Evolutionary conservation across 192 early-diverging fungal genomes (phyloP).

Genomic region (Coemansia biformis): DNA sequence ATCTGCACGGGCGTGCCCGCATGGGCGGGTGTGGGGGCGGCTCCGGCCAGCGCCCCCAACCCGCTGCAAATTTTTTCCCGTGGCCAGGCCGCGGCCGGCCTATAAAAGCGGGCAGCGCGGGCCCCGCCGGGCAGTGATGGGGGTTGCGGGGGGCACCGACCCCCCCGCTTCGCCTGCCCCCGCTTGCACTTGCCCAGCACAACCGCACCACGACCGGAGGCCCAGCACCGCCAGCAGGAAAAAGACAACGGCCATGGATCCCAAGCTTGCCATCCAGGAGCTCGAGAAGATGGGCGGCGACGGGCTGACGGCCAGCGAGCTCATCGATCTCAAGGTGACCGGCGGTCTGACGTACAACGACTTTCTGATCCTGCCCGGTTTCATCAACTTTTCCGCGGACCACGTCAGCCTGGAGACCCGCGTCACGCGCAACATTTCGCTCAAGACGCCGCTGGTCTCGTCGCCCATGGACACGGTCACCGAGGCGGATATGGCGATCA

Average conservation of each 20-base stretch:
- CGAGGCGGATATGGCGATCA: constrained; percentile 96
- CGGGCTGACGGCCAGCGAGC: constrained; percentile 76
- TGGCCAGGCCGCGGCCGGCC: no score
- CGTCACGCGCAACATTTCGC: constrained; percentile 83
- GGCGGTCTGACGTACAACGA: constrained; percentile 99
- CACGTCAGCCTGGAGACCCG: constrained; percentile 72
- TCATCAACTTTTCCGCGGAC: constrained; percentile 86
- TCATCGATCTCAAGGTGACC: constrained; percentile 72
- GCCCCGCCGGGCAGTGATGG: no score
- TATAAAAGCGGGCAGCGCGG: no score
- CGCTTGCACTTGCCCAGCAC: no score
- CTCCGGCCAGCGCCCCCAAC: no score
- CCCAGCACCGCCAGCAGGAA: background rate
- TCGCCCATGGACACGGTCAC: constrained; percentile 99
- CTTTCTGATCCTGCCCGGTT: constrained; percentile 94
- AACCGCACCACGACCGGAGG: no score
- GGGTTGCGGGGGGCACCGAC: no score
- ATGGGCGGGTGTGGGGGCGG: no score
- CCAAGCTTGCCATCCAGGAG: constrained; percentile 35
- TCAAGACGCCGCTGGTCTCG: constrained; percentile 92
- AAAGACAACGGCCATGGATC: constrained; percentile 18
- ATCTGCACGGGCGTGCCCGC: no score
- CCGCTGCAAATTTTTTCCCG: no score
- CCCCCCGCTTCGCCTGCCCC: no score
- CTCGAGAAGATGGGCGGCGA: constrained; percentile 56